Percentiles rank a stretch among this genome's conserved stretches.
phyloP scores from a whole-genome alignment of 208 protist species.

The Porcisia hertigi region DNA sequence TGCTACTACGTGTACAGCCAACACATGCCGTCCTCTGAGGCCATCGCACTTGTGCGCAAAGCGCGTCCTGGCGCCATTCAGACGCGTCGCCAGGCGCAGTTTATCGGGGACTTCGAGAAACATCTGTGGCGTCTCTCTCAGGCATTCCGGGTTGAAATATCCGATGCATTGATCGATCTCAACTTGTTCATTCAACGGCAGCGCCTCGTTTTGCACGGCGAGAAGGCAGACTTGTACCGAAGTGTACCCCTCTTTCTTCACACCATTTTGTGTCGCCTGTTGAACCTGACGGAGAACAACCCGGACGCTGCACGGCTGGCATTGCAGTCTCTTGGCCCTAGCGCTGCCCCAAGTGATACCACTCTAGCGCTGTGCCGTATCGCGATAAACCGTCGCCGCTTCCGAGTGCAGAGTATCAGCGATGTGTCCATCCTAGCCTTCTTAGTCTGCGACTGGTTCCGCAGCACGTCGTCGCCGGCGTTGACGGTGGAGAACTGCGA shows the following conservation, averaged over 20 bases:
- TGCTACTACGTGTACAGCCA: slow-evolving; percentile 90
- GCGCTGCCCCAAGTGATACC: slow-evolving; percentile 46
- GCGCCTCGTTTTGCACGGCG: slow-evolving; percentile 78
- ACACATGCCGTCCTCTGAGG: slow-evolving; percentile 70
- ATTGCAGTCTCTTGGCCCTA: slow-evolving; percentile 65
- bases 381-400: slow-evolving; percentile 79
- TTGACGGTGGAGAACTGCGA: slow-evolving; percentile 64
- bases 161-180: slow-evolving; percentile 73
- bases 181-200: slow-evolving; percentile 82
- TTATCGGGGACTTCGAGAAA: slow-evolving; percentile 86
- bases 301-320: slow-evolving; percentile 36
- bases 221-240: slow-evolving; percentile 74
- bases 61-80: slow-evolving; percentile 84
- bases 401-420: slow-evolving; percentile 53
- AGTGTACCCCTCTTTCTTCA: slow-evolving; percentile 81
- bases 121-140: slow-evolving; percentile 83
- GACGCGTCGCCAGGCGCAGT: slow-evolving; percentile 80
- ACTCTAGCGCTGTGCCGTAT: slow-evolving; percentile 60
- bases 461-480: slow-evolving; percentile 59
- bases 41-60: slow-evolving; percentile 75
- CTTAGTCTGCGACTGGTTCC: slow-evolving; percentile 83
- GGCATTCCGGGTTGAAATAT: slow-evolving; percentile 80
- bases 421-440: slow-evolving; percentile 74
- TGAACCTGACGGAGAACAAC: slow-evolving; percentile 59
- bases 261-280: slow-evolving; percentile 68